Base-by-base conservation (phyloP, 2,329 filamentous ascomycete species). In the Pestalotiopsis sp. region DNA sequence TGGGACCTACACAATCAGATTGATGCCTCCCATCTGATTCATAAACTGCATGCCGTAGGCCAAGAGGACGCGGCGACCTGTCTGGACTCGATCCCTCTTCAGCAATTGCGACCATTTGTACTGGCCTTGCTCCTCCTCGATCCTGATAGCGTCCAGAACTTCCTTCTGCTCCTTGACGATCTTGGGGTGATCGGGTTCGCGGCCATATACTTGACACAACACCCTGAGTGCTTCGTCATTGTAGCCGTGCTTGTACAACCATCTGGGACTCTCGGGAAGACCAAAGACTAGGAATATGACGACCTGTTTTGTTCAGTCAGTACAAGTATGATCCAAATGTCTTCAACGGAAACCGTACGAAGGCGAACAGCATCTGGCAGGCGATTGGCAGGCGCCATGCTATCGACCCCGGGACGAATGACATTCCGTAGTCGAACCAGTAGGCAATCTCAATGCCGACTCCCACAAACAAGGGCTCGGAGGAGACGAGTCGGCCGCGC, bases 21-120 rank as follows among this genome's bases (percentile, higher is more conserved):
- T 86, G 68, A 86, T 84, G 0, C 84, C 84, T 4, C 80, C 79
- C 63, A 83, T 78, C 69, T 87, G 85, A 64, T 88, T 84, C 80
- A 85, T 85, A 66, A 84, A 81, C 66, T 84, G 82, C 65, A 82
- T 80, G n/a, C 81, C 79, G 72, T 80, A 85, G 0, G 84, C 84
- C 4, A 87, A 78, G 2, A 85, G 71, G 17, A 87, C 81, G 2
- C 84, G 77, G 38, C 80, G 72, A 0, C 84, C 76, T 4, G 80
- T 86, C 72, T 81, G 78, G 12, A 83, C 75, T 59, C 78, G 78
- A 69, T 83, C 84, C 9, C 77, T 77, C 72, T 80, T 81, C 68
- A 87, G 78, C 1, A 86, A 74, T 57, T 82, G 72, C 13, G 78
- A 73, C 79, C 79, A 82, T 67, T 79, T 70, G 75, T 83, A 76